Conservation (phyloP, 345 rosid species). For the Moricandia moricandioides region DNA sequence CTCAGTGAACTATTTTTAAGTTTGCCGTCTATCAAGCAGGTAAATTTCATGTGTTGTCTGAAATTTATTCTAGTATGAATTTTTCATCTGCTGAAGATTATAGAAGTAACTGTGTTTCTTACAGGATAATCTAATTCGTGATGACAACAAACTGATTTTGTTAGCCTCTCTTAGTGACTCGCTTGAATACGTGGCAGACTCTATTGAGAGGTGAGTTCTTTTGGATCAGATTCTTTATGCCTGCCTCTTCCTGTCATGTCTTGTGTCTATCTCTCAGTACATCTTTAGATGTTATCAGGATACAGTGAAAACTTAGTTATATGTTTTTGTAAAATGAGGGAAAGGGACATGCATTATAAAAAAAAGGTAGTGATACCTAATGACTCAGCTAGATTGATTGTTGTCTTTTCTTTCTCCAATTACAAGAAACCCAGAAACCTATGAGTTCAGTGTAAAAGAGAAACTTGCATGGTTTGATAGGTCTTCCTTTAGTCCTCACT, state of each 20-base stretch:
- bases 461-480: slow-evolving; percentile 16
- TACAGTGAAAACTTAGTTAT: background rate
- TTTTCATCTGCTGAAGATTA: slow-evolving; percentile 4
- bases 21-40: slow-evolving; percentile 89
- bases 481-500: background rate
- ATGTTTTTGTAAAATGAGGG: background rate
- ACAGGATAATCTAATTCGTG: slow-evolving; percentile 96
- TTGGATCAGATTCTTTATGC: slow-evolving; percentile 23
- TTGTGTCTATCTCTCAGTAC: slow-evolving; percentile 1
- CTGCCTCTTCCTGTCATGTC: slow-evolving; percentile 4
- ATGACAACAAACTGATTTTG: slow-evolving; percentile 88
- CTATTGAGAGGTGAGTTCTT: slow-evolving; percentile 81
- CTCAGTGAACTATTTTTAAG: slow-evolving; percentile 66
- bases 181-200: slow-evolving; percentile 93
- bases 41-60: slow-evolving; percentile 26
- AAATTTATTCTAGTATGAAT: background rate
- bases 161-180: slow-evolving; percentile 97
- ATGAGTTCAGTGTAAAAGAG: slow-evolving; percentile 12
- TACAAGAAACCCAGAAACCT: slow-evolving; percentile 9
- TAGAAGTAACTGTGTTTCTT: slow-evolving; percentile 8
- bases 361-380: background rate
- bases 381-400: slow-evolving; percentile 12
- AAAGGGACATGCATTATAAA: background rate
- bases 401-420: slow-evolving; percentile 4
- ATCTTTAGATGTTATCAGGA: slow-evolving; percentile 18